These are phyloP conservation scores for Casaregolazyma suthepensis DNA, from an alignment of 1,139 yeast genomes.

Conservation along the genomic window DNA sequence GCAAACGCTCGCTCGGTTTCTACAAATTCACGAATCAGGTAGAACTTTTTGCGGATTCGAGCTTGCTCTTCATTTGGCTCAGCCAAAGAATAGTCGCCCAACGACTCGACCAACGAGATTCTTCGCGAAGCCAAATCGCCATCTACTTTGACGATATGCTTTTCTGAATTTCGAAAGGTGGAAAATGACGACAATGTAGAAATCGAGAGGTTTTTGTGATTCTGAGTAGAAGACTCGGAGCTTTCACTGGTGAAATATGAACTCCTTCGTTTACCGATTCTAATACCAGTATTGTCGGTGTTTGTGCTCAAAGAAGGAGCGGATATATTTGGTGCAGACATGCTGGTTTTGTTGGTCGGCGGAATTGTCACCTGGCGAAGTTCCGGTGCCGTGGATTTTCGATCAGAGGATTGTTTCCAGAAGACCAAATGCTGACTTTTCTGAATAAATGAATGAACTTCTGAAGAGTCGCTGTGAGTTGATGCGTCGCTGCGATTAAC, in stretches of 20 bases:
- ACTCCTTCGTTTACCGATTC: background rate
- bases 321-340: background rate
- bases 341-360: background rate
- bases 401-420: background rate
- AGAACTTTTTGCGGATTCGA: conserved; percentile 22
- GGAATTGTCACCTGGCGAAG: background rate
- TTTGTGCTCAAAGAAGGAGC: background rate
- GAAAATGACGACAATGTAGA: background rate
- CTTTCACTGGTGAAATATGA: background rate
- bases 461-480: background rate
- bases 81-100: background rate
- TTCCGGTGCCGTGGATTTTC: background rate
- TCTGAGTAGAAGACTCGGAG: background rate
- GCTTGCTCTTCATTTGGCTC: conserved; percentile 17
- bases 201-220: background rate
- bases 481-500: background rate
- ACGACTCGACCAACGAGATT: background rate
- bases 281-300: background rate
- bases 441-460: background rate
- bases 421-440: background rate
- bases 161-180: background rate
- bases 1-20: conserved; percentile 33
- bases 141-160: background rate
- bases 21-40: conserved; percentile 34
- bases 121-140: background rate